phyloP scores from a whole-genome alignment of 2,329 filamentous ascomycete genomes.

The Colletotrichum chlorophyti region DNA sequence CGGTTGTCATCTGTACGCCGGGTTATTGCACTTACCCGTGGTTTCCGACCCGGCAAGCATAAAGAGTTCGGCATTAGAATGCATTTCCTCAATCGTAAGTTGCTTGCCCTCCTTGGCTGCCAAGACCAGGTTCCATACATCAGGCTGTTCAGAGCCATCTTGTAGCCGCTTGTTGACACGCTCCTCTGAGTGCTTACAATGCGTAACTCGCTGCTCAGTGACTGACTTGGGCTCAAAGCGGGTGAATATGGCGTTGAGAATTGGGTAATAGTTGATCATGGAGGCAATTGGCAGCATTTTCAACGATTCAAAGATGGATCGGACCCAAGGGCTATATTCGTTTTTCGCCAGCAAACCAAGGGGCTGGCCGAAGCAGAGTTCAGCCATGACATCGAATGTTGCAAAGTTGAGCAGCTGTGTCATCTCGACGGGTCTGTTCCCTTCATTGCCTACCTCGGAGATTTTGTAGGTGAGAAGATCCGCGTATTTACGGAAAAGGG shows the following conservation, averaged over 20 bases:
- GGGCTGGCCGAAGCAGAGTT: conserved; percentile 32
- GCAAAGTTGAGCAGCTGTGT: conserved; percentile 30
- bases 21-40: conserved; percentile 32
- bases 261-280: conserved; percentile 34
- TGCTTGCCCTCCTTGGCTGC: conserved; percentile 28
- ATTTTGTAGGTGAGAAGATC: conserved; percentile 44
- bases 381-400: conserved; percentile 33
- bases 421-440: conserved; percentile 29
- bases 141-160: conserved; percentile 33
- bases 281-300: conserved; percentile 32
- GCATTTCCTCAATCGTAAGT: conserved; percentile 24
- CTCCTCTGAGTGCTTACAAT: conserved; percentile 33
- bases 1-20: conserved; percentile 31
- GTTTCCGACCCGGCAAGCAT: conserved; percentile 42
- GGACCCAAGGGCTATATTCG: conserved; percentile 32
- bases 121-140: conserved; percentile 35
- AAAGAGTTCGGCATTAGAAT: conserved; percentile 29
- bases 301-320: conserved; percentile 33
- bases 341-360: conserved; percentile 28
- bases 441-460: conserved; percentile 33
- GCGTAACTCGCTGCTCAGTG: conserved; percentile 28
- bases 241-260: conserved; percentile 30
- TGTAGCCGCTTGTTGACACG: conserved; percentile 37
- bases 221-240: conserved; percentile 34
- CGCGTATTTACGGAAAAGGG: conserved; percentile 42